These are phyloP conservation scores for Kuraishia borneana DNA, from an alignment of 805 yeast genomes.

Conservation along the genomic window DNA sequence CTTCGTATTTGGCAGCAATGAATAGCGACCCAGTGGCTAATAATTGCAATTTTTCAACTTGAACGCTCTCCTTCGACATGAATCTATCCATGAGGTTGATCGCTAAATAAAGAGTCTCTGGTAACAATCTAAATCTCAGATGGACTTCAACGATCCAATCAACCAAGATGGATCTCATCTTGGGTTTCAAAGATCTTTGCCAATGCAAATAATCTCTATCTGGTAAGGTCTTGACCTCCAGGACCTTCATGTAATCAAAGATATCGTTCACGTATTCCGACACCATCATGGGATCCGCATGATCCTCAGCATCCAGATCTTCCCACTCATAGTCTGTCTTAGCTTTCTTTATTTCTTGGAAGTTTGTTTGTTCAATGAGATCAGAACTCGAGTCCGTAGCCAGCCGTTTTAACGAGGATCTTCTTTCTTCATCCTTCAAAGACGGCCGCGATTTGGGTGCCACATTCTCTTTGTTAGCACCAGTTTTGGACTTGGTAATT, in stretches of 20 bases:
- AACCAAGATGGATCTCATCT: slow-evolving; percentile 77
- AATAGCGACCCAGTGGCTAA: slow-evolving; percentile 79
- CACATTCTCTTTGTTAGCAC: not conserved
- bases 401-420: slow-evolving; percentile 33
- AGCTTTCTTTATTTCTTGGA: slow-evolving; percentile 15
- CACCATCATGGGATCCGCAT: slow-evolving; percentile 76
- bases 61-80: slow-evolving; percentile 62
- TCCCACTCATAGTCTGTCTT: slow-evolving; percentile 48
- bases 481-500: not conserved
- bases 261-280: slow-evolving; percentile 86
- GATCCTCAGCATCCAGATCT: slow-evolving; percentile 60
- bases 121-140: slow-evolving; percentile 67
- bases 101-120: slow-evolving; percentile 77
- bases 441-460: not conserved
- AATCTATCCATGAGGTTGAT: slow-evolving; percentile 83
- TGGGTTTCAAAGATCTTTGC: slow-evolving; percentile 62
- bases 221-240: slow-evolving; percentile 67
- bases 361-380: slow-evolving; percentile 12
- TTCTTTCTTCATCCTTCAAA: slow-evolving; percentile 1
- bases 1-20: slow-evolving; percentile 90
- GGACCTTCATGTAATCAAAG: slow-evolving; percentile 63
- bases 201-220: slow-evolving; percentile 54
- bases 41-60: slow-evolving; percentile 71
- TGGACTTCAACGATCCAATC: slow-evolving; percentile 94
- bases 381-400: slow-evolving; percentile 46